Conservation (phyloP, 495 filamentous ascomycete genomes). For the Lichina pygmaea region DNA sequence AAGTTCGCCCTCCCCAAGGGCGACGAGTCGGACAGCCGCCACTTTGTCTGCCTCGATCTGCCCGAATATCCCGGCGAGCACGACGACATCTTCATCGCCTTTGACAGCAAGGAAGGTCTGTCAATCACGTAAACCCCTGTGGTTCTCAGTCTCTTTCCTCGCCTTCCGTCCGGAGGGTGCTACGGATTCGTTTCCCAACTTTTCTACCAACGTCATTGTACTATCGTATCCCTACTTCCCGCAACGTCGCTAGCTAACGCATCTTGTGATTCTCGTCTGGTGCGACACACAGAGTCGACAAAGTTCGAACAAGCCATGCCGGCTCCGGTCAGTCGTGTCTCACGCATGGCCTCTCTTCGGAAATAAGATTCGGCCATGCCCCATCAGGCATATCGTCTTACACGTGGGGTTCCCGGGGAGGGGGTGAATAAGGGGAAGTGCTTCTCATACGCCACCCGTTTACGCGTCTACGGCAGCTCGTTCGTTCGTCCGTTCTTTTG, state of each 20-base stretch:
- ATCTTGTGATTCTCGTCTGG: slow-evolving; percentile 2
- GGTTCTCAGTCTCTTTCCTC: too few relatives aligned
- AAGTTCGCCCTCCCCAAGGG: slow-evolving; percentile 62
- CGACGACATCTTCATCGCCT: slow-evolving; percentile 64
- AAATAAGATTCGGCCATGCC: slow-evolving; percentile 8
- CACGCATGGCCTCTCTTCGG: slow-evolving; percentile 22
- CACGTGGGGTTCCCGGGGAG: too few relatives aligned
- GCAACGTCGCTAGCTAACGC: not conserved
- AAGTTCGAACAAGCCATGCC: slow-evolving; percentile 20
- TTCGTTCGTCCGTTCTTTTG: too few relatives aligned
- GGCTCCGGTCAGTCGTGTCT: slow-evolving; percentile 19
- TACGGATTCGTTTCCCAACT: not conserved
- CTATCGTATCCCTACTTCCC: not conserved
- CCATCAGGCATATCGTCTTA: too few relatives aligned
- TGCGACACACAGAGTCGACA: slow-evolving; percentile 14
- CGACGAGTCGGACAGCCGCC: slow-evolving; percentile 26
- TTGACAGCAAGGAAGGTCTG: slow-evolving; percentile 56
- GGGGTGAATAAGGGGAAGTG: too few relatives aligned
- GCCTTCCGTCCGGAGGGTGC: too few relatives aligned
- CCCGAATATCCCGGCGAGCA: slow-evolving; percentile 73
- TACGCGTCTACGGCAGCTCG: too few relatives aligned
- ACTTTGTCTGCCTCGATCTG: slow-evolving; percentile 60
- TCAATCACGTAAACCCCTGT: slow-evolving; percentile 2
- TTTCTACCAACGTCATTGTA: not conserved
- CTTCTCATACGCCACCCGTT: too few relatives aligned